Evolutionary conservation across 345 rosid species (phyloP).

Genomic region (Camelina hispida): DNA sequence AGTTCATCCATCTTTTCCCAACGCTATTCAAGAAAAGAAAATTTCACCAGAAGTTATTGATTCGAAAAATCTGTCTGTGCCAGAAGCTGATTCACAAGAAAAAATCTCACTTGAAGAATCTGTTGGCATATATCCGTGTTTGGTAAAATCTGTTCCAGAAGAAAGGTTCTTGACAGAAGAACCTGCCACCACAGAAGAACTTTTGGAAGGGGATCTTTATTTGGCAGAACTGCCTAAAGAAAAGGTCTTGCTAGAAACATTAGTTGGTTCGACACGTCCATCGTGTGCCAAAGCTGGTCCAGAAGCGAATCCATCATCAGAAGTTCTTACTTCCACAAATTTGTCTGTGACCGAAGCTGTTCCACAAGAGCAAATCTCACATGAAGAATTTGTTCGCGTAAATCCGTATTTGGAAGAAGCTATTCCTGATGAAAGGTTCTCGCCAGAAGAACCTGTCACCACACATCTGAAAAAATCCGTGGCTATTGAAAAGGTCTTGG

Average conservation of each 20-base stretch:
- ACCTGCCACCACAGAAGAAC: constrained; percentile 21
- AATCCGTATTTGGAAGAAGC: constrained; percentile 21
- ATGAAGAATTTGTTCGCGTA: constrained; percentile 18
- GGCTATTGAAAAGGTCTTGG: constrained; percentile 6
- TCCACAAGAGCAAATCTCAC: constrained; percentile 27
- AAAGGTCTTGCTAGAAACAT: constrained; percentile 23
- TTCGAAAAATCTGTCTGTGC: not conserved
- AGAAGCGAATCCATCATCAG: constrained; percentile 29
- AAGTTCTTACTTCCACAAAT: constrained; percentile 27
- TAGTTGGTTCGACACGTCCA: constrained; percentile 8
- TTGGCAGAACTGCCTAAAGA: constrained; percentile 31
- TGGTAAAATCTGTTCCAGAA: constrained; percentile 33
- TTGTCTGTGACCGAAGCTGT: constrained; percentile 12
- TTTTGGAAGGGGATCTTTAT: constrained; percentile 17
- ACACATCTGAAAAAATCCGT: constrained; percentile 1
- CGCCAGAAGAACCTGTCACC: constrained; percentile 28
- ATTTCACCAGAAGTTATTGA: constrained; percentile 11
- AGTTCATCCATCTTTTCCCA: constrained; percentile 17
- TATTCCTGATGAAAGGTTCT: constrained; percentile 18
- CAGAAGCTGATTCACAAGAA: constrained; percentile 27
- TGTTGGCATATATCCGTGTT: constrained; percentile 18
- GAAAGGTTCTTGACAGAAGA: constrained; percentile 27
- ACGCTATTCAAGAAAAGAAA: constrained; percentile 28
- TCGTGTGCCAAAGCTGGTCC: constrained; percentile 25
- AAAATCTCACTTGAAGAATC: constrained; percentile 10